These are phyloP conservation scores for Ormosia emarginata DNA, from an alignment of 306 rosid species.

Conservation along the genomic window DNA sequence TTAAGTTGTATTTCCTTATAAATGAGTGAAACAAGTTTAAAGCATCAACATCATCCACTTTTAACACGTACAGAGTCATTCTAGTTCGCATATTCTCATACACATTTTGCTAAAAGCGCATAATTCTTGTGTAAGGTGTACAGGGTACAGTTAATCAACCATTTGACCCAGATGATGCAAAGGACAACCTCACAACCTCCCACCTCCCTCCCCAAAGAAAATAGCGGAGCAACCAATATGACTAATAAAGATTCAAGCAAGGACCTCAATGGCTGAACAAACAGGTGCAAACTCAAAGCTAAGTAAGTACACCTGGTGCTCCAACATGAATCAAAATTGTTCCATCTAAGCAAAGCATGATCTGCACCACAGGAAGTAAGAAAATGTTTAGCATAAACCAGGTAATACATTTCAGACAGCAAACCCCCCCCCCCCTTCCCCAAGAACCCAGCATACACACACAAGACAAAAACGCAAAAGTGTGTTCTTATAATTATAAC, in stretches of 20 bases:
- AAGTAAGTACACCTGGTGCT: background rate
- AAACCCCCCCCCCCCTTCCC: background rate
- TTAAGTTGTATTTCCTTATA: background rate
- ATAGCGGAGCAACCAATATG: background rate
- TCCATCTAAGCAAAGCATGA: background rate
- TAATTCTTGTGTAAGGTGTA: background rate
- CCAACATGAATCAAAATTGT: conserved; percentile 18
- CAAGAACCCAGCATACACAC: no score
- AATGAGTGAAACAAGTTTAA: background rate
- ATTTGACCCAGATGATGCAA: background rate
- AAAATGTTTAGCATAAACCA: background rate
- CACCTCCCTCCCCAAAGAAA: background rate
- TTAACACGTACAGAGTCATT: background rate
- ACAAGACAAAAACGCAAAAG: background rate
- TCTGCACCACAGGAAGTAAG: conserved; percentile 22
- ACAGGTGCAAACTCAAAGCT: conserved; percentile 11
- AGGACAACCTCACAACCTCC: background rate
- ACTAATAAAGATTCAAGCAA: background rate
- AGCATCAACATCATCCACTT: background rate
- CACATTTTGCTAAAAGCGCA: background rate
- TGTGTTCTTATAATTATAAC: background rate
- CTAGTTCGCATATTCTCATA: background rate
- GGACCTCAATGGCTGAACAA: background rate
- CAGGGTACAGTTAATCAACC: background rate
- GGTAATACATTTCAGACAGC: background rate